phyloP scores from a whole-genome alignment of 192 early-diverging fungal genomes.

The Dimargaris cristalligena region DNA sequence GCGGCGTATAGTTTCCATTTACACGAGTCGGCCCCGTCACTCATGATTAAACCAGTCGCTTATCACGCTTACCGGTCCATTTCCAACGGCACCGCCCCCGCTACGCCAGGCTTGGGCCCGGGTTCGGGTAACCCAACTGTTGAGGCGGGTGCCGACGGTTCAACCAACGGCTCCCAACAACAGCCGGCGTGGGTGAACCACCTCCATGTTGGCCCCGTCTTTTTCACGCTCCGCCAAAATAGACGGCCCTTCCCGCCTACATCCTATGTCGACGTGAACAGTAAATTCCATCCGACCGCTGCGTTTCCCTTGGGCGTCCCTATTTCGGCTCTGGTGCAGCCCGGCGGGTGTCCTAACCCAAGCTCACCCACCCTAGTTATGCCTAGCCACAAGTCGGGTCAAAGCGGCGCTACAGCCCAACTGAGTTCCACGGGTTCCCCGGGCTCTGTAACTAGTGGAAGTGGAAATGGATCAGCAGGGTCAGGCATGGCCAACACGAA shows the following conservation, averaged over 20 bases:
- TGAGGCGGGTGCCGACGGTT: too few relatives aligned
- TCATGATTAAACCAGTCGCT: conserved; percentile 9
- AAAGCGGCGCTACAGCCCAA: background rate
- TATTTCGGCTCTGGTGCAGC: background rate
- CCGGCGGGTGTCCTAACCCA: background rate
- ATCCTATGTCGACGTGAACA: background rate
- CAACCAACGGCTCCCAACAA: too few relatives aligned
- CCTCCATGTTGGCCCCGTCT: conserved; percentile 1
- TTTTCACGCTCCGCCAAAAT: conserved; percentile 3
- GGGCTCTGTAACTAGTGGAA: too few relatives aligned
- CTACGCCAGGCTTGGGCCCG: background rate
- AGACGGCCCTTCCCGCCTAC: background rate
- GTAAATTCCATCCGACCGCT: background rate
- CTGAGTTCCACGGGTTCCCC: background rate
- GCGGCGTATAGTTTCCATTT: conserved; percentile 7
- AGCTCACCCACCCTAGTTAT: background rate
- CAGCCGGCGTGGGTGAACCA: background rate
- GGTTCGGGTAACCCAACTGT: too few relatives aligned
- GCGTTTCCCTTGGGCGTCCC: conserved; percentile 5
- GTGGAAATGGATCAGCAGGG: too few relatives aligned
- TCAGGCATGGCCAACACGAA: too few relatives aligned
- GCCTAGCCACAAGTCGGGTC: background rate
- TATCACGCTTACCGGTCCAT: conserved; percentile 7
- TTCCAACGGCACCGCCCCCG: background rate
- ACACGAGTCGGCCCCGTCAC: background rate